Percentiles rank a stretch among this genome's conserved stretches.
These are phyloP conservation scores for Adenanthera pavonina DNA, from an alignment of 306 rosid genomes.

Conservation along the genomic window DNA sequence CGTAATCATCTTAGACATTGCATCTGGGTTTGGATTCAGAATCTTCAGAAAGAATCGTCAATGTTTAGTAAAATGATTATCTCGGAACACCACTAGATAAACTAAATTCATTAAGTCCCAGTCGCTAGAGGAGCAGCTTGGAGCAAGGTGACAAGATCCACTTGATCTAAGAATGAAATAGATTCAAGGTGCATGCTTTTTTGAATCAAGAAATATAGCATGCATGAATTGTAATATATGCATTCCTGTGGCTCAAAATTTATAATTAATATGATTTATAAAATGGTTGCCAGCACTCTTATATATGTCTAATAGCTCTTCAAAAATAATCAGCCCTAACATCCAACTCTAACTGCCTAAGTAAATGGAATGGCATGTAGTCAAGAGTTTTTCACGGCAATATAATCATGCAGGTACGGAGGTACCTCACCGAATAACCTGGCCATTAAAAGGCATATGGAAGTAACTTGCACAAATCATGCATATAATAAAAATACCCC, in stretches of 20 bases:
- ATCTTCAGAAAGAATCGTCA: slow-evolving; percentile 62
- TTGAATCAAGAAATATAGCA: background rate
- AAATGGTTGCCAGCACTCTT: background rate
- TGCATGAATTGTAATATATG: background rate
- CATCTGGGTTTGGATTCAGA: slow-evolving; percentile 99
- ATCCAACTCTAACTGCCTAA: background rate
- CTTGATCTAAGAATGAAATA: background rate
- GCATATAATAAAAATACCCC: background rate
- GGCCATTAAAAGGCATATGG: slow-evolving; percentile 2
- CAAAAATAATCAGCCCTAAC: background rate
- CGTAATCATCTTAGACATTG: slow-evolving; percentile 97
- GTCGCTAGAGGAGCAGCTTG: slow-evolving; percentile 8
- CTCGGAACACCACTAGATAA: slow-evolving; percentile 23
- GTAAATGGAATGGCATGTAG: background rate
- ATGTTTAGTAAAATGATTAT: slow-evolving; percentile 19
- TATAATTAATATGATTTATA: background rate
- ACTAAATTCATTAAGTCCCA: slow-evolving; percentile 25
- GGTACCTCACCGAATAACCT: background rate
- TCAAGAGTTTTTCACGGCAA: background rate
- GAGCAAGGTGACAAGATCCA: slow-evolving; percentile 15
- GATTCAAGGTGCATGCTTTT: slow-evolving; percentile 5
- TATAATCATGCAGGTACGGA: slow-evolving; percentile 8
- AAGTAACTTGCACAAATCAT: slow-evolving; percentile 25
- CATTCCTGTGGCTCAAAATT: background rate
- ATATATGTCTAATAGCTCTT: background rate